Evolutionary conservation across 2,329 filamentous ascomycete genomes (phyloP).

Genomic region (Colletotrichum horii): DNA sequence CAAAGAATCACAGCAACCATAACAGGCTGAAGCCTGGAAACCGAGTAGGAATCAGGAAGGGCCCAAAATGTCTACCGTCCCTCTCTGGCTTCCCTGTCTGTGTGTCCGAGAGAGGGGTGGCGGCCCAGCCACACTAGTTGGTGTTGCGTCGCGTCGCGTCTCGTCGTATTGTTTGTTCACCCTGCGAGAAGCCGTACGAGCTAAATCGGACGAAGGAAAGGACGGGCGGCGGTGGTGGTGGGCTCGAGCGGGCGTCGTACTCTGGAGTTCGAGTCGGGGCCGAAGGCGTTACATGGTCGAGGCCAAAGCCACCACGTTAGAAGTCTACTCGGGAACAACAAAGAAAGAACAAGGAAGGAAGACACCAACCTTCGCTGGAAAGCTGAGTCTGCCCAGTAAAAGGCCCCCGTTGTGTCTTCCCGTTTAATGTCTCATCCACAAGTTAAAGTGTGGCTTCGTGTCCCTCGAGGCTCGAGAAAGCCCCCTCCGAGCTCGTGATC

Average conservation of each 20-base stretch:
- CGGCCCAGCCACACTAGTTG: neutral
- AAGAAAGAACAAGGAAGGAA: neutral
- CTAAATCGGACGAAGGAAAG: neutral
- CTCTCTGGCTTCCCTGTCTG: neutral
- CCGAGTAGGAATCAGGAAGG: neutral
- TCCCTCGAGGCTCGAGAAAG: neutral
- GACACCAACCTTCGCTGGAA: neutral
- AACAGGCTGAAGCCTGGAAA: neutral
- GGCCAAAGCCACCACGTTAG: neutral
- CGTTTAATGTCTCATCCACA: neutral
- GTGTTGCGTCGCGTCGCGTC: neutral
- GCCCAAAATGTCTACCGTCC: neutral
- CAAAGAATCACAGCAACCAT: neutral
- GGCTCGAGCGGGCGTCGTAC: neutral
- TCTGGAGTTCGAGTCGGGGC: neutral
- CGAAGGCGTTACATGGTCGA: neutral
- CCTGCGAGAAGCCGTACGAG: neutral
- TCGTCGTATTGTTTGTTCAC: neutral
- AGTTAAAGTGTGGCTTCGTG: neutral
- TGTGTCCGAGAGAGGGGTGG: neutral
- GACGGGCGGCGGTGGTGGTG: neutral
- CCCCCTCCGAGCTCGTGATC: neutral
- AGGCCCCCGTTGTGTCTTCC: neutral
- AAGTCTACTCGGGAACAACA: neutral
- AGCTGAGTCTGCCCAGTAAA: neutral